Conservation (phyloP, 2,329 filamentous ascomycete species). For the Gnomoniopsis sp. region DNA sequence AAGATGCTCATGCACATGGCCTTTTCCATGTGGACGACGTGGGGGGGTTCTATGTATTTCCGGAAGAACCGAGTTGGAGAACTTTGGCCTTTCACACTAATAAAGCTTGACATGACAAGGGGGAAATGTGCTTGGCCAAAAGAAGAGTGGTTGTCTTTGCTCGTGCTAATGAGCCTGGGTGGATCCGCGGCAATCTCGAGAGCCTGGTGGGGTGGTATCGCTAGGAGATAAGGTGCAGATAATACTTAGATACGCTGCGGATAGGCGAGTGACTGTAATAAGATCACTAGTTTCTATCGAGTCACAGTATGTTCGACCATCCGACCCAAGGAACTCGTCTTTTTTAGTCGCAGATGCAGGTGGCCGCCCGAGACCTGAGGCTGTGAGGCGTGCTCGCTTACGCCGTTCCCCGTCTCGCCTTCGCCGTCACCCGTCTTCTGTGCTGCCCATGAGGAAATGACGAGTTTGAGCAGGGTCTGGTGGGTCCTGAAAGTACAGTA, state of each 20-base stretch:
- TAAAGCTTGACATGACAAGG: too few species aligned
- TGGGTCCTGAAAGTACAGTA: too few species aligned
- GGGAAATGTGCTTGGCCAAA: too few species aligned
- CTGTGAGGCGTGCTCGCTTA: not conserved
- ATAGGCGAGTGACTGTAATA: not conserved
- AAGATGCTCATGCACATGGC: too few species aligned
- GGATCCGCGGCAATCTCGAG: not conserved
- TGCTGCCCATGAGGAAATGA: not conserved
- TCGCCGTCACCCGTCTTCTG: not conserved
- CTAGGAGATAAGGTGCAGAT: not conserved
- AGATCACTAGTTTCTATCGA: constrained; percentile 9
- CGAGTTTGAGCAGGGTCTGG: too few species aligned
- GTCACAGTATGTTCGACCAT: not conserved
- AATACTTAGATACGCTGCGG: not conserved
- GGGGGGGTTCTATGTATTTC: too few species aligned
- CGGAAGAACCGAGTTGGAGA: too few species aligned
- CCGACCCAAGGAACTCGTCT: not conserved
- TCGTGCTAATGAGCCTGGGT: not conserved
- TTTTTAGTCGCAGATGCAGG: not conserved
- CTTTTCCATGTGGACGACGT: too few species aligned
- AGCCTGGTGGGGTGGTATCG: not conserved
- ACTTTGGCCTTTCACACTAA: too few species aligned
- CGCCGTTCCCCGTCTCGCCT: not conserved
- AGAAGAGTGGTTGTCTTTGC: not conserved
- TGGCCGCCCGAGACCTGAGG: not conserved